A percentile compares a stretch with the other conserved stretches of the same genome.
phyloP scores from a whole-genome alignment of 2,329 filamentous ascomycete genomes.

The Neofusicoccum kwambonambiense region DNA sequence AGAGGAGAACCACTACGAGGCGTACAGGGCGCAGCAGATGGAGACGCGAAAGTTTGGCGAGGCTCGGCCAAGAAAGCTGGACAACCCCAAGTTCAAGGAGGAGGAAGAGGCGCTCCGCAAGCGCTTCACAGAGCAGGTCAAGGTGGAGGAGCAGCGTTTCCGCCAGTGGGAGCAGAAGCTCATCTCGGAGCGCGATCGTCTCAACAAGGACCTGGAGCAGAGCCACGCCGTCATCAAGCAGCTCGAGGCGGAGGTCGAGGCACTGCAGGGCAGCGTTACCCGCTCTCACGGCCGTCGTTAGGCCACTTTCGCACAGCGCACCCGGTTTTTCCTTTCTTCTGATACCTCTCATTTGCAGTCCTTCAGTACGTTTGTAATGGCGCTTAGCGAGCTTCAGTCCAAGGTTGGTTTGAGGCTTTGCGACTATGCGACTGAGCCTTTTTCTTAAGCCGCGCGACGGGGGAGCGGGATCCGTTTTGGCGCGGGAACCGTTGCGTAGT shows the following conservation, averaged over 20 bases:
- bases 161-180: constrained; percentile 99
- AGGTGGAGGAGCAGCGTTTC: constrained; percentile 99
- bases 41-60: constrained; percentile 99
- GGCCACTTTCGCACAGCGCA: constrained; percentile 22
- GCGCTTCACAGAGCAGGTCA: constrained; percentile 99
- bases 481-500: constrained; percentile 13
- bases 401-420: constrained; percentile 11
- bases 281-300: constrained; percentile 93
- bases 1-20: constrained; percentile 98
- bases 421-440: constrained; percentile 6
- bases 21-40: constrained; percentile 99
- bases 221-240: constrained; percentile 91
- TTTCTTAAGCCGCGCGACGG: not conserved
- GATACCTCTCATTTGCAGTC: constrained; percentile 39
- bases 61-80: constrained; percentile 92
- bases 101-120: constrained; percentile 98
- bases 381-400: constrained; percentile 19
- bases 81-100: constrained; percentile 99
- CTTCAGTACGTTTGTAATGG: constrained; percentile 44
- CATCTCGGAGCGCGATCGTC: constrained; percentile 94
- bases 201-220: constrained; percentile 99
- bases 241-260: constrained; percentile 80
- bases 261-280: constrained; percentile 64
- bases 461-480: constrained; percentile 13
- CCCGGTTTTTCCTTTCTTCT: constrained; percentile 35